A percentile compares a stretch with the other conserved stretches of the same genome.
Evolutionary conservation across 768 basidiomycete species (phyloP).

Genomic region (Termitomyces sp.): DNA sequence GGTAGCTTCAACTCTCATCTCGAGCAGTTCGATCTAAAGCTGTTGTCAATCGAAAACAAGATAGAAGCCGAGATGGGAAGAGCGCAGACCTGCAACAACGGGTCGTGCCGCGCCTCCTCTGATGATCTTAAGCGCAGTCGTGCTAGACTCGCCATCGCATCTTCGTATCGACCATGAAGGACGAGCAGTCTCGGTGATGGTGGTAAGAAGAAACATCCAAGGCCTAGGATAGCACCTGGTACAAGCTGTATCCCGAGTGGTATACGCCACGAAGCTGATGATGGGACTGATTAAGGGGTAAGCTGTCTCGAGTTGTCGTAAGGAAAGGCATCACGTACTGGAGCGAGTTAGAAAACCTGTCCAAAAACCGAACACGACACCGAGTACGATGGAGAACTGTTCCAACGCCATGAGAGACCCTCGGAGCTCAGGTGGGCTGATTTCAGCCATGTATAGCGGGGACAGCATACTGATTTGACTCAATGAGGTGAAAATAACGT

Average conservation of each 20-base stretch:
- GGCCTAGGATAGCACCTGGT: constrained; percentile 62
- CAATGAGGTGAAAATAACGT: not conserved
- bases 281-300: constrained; percentile 38
- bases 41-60: not conserved
- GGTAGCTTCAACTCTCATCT: constrained; percentile 67
- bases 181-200: constrained; percentile 62
- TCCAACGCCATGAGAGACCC: constrained; percentile 79
- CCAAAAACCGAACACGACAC: constrained; percentile 84
- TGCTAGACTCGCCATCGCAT: constrained; percentile 56
- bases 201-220: constrained; percentile 60
- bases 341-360: constrained; percentile 69
- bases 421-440: constrained; percentile 74
- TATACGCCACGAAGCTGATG: constrained; percentile 72
- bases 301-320: not conserved
- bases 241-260: constrained; percentile 70
- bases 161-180: constrained; percentile 48
- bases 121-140: constrained; percentile 46
- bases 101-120: constrained; percentile 47
- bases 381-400: constrained; percentile 76
- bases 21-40: constrained; percentile 63
- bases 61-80: not conserved
- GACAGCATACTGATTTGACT: constrained; percentile 58
- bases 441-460: constrained; percentile 82
- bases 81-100: constrained; percentile 42
- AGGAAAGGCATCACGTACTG: constrained; percentile 32